phyloP scores from a whole-genome alignment of 2,329 filamentous ascomycete genomes.

The Sporothrix luriei region DNA sequence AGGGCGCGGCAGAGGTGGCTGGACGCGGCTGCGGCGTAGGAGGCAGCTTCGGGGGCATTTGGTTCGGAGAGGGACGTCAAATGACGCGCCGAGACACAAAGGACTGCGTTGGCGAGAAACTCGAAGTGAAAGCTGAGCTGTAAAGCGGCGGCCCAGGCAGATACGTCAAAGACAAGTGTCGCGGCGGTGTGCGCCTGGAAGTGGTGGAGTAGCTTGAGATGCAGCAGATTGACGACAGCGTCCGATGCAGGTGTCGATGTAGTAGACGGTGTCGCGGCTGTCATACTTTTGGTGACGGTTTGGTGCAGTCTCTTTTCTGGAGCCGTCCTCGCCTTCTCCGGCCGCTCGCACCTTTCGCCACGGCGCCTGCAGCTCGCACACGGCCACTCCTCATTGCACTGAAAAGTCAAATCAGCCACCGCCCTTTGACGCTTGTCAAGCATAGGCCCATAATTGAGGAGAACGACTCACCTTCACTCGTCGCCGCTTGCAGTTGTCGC shows the following conservation, averaged over 20 bases:
- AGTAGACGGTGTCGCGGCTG: neutral
- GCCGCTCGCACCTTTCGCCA: slow-evolving; percentile 36
- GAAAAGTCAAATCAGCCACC: neutral
- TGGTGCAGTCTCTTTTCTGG: neutral
- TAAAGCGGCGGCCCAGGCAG: slow-evolving; percentile 34
- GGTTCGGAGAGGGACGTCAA: slow-evolving; percentile 30
- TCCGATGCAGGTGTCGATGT: neutral
- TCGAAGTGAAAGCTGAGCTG: slow-evolving; percentile 38
- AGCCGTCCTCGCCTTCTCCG: neutral
- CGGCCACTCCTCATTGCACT: slow-evolving; percentile 37
- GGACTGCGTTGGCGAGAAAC: slow-evolving; percentile 37
- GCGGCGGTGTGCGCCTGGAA: slow-evolving; percentile 36
- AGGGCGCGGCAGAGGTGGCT: slow-evolving; percentile 36
- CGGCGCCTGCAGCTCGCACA: slow-evolving; percentile 36
- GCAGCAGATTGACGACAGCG: slow-evolving; percentile 33
- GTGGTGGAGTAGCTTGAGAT: slow-evolving; percentile 38
- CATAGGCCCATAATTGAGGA: too few relatives aligned
- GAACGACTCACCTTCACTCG: slow-evolving; percentile 36
- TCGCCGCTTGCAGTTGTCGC: slow-evolving; percentile 38
- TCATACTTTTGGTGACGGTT: neutral
- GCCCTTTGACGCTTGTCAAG: too few relatives aligned
- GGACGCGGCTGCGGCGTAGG: slow-evolving; percentile 31
- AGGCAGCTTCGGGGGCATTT: neutral
- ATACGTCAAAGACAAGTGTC: slow-evolving; percentile 35
- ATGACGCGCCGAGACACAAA: slow-evolving; percentile 38